These are phyloP conservation scores for Phoma sp. DNA, from an alignment of 2,329 filamentous ascomycete genomes.

Conservation along the genomic window DNA sequence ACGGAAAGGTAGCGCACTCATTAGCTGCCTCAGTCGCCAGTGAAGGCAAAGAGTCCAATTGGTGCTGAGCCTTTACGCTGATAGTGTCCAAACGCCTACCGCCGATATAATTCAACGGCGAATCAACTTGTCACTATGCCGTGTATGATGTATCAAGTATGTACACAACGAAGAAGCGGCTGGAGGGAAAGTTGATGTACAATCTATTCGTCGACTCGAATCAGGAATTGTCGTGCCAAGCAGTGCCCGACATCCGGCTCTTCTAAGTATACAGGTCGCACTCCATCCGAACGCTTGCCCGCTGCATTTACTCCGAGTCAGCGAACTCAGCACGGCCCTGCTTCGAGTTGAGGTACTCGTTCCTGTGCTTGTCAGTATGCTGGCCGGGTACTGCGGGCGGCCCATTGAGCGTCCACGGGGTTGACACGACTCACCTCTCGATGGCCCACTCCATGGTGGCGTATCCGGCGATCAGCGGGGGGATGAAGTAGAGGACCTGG, in stretches of 20 bases:
- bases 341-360: constrained; percentile 84
- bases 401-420: background rate
- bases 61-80: too few species aligned
- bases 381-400: background rate
- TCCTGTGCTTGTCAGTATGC: constrained; percentile 57
- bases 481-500: constrained; percentile 88
- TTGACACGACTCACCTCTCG: constrained; percentile 72
- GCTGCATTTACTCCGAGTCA: constrained; percentile 49
- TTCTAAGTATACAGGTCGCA: constrained; percentile 22
- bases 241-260: constrained; percentile 12
- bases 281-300: constrained; percentile 1
- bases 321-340: constrained; percentile 65
- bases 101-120: too few species aligned
- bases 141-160: background rate
- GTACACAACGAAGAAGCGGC: background rate
- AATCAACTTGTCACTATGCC: background rate
- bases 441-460: constrained; percentile 87
- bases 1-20: too few species aligned
- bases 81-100: too few species aligned
- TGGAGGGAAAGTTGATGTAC: constrained; percentile 22
- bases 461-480: constrained; percentile 80
- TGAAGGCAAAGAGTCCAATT: too few species aligned
- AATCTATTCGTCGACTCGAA: constrained; percentile 30
- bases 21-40: too few species aligned
- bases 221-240: constrained; percentile 20